These are phyloP conservation scores for Zygoascus biomembranicola DNA, from an alignment of 805 yeast genomes.

Conservation along the genomic window DNA sequence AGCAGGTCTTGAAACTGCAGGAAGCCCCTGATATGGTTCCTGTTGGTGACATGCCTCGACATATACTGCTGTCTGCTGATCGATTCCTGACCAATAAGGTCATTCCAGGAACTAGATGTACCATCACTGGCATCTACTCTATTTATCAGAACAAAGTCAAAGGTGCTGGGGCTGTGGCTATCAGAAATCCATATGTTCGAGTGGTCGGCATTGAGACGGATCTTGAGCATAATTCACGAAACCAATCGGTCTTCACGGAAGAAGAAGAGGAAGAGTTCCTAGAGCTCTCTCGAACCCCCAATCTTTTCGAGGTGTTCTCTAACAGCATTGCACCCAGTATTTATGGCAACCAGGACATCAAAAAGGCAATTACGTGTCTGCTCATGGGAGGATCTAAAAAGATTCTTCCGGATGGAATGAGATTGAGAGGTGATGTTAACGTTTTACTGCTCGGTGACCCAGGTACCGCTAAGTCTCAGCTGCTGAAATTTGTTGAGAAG, in stretches of 20 bases:
- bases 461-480: slow-evolving; percentile 97
- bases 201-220: slow-evolving; percentile 84
- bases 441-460: slow-evolving; percentile 94
- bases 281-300: slow-evolving; percentile 70
- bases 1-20: slow-evolving; percentile 86
- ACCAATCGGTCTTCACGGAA: slow-evolving; percentile 62
- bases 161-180: slow-evolving; percentile 60
- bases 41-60: slow-evolving; percentile 98
- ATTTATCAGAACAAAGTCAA: slow-evolving; percentile 64
- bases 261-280: slow-evolving; percentile 92
- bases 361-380: slow-evolving; percentile 86
- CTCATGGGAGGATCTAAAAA: slow-evolving; percentile 93
- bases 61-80: slow-evolving; percentile 78
- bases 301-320: slow-evolving; percentile 78
- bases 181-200: slow-evolving; percentile 83
- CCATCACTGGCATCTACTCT: slow-evolving; percentile 86
- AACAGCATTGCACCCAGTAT: slow-evolving; percentile 93
- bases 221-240: slow-evolving; percentile 56
- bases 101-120: slow-evolving; percentile 92
- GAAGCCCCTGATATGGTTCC: slow-evolving; percentile 99
- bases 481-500: slow-evolving; percentile 90
- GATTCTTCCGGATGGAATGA: slow-evolving; percentile 88
- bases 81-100: slow-evolving; percentile 83
- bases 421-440: slow-evolving; percentile 94
- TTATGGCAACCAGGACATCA: slow-evolving; percentile 88